These are phyloP conservation scores for Rhynchosporium graminicola DNA, from an alignment of 2,329 filamentous ascomycete genomes.

Conservation along the genomic window DNA sequence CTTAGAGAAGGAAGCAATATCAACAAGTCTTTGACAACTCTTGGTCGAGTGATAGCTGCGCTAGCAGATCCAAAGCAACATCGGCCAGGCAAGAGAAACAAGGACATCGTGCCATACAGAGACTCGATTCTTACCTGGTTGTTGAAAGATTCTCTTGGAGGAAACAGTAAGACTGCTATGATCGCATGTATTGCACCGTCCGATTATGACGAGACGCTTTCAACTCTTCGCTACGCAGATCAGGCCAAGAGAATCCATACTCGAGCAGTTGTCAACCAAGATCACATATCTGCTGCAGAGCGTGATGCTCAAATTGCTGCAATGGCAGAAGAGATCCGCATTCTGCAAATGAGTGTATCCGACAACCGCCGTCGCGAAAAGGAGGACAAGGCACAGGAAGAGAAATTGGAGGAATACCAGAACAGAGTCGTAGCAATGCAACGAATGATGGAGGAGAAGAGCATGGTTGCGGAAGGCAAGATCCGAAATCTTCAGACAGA, in stretches of 20 bases:
- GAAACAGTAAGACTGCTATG: constrained; percentile 99
- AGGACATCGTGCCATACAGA: constrained; percentile 84
- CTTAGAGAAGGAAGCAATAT: constrained; percentile 96
- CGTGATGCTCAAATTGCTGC: constrained; percentile 90
- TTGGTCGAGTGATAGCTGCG: constrained; percentile 93
- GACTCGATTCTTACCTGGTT: constrained; percentile 85
- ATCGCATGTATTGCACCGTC: constrained; percentile 95
- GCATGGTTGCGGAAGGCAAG: constrained; percentile 88
- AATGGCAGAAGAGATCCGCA: constrained; percentile 93
- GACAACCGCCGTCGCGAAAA: constrained; percentile 69
- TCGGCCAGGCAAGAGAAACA: constrained; percentile 57
- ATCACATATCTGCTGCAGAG: constrained; percentile 87
- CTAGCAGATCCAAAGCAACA: constrained; percentile 71
- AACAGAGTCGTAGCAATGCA: constrained; percentile 87
- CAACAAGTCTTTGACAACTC: constrained; percentile 96
- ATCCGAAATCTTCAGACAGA: constrained; percentile 86
- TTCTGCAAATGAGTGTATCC: constrained; percentile 74
- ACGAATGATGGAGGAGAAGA: constrained; percentile 91
- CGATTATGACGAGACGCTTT: constrained; percentile 96
- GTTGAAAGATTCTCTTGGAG: constrained; percentile 91
- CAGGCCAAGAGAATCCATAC: constrained; percentile 97
- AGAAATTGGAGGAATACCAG: constrained; percentile 92
- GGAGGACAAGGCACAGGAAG: constrained; percentile 68
- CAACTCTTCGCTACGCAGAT: constrained; percentile 93
- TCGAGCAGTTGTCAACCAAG: constrained; percentile 91